These are phyloP conservation scores for Prunus mongolica DNA, from an alignment of 306 rosid genomes.

Conservation along the genomic window DNA sequence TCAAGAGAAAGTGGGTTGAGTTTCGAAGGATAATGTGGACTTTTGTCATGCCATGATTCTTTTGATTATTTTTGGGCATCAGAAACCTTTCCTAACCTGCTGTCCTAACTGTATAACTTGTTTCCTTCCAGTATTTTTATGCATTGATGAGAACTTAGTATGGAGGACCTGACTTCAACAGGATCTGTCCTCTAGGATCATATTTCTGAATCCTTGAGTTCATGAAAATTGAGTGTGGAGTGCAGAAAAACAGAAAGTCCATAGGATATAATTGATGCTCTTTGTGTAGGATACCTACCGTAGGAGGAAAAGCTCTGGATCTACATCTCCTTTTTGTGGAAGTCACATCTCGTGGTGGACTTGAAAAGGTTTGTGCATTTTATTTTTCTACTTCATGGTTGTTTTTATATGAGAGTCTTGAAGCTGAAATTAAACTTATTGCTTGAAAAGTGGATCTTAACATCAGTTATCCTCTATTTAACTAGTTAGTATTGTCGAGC, in stretches of 20 bases:
- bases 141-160: background rate
- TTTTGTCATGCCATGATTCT: background rate
- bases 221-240: background rate
- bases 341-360: conserved; percentile 81
- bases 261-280: conserved; percentile 11
- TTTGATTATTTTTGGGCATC: background rate
- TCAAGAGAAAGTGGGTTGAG: background rate
- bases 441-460: conserved; percentile 14
- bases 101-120: background rate
- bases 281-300: conserved; percentile 52
- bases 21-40: background rate
- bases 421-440: background rate
- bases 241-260: conserved; percentile 6
- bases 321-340: conserved; percentile 67
- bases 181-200: background rate
- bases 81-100: background rate
- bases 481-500: background rate
- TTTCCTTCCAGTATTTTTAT: background rate
- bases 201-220: background rate
- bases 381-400: background rate
- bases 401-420: background rate
- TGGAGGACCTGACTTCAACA: background rate
- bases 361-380: conserved; percentile 58
- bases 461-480: background rate
- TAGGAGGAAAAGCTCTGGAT: conserved; percentile 77